phyloP scores from a whole-genome alignment of 1,284 basidiomycete genomes.

The Ceratobasidium theobromae region DNA sequence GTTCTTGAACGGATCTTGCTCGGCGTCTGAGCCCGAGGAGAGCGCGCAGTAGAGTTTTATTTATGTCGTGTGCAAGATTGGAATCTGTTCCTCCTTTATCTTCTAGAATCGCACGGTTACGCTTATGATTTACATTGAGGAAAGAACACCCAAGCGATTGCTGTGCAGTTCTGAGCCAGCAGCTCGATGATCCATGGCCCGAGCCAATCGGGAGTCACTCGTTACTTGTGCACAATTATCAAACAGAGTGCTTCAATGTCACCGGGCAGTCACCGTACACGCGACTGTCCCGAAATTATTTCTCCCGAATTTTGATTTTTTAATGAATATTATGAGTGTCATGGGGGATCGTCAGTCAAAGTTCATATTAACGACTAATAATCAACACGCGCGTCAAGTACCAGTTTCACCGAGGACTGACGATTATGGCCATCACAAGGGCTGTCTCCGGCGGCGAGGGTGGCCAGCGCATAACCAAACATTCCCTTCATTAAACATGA shows the following conservation, averaged over 20 bases:
- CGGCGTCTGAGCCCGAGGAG: not conserved
- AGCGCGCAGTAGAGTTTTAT: not conserved
- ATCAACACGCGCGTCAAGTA: constrained; percentile 22
- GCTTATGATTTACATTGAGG: too few relatives aligned
- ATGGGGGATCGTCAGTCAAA: not conserved
- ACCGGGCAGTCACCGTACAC: not conserved
- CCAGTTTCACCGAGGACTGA: not conserved
- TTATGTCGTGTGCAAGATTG: not conserved
- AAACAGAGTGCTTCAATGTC: not conserved
- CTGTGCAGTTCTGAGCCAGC: constrained; percentile 23
- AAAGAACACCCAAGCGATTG: constrained; percentile 31
- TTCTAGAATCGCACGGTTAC: too few relatives aligned
- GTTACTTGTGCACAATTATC: not conserved
- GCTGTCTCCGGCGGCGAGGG: too few relatives aligned
- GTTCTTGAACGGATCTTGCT: constrained; percentile 29
- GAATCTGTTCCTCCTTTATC: too few relatives aligned
- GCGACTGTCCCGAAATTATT: not conserved
- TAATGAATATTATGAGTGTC: constrained; percentile 3
- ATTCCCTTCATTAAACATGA: not conserved
- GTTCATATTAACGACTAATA: constrained; percentile 14
- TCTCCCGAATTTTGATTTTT: constrained; percentile 8
- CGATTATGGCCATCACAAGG: too few relatives aligned
- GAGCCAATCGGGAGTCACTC: constrained; percentile 13
- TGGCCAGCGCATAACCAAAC: too few relatives aligned
- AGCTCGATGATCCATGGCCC: constrained; percentile 3